Percentiles rank a stretch among this genome's conserved stretches.
Evolutionary conservation across 2,329 filamentous ascomycete species (phyloP).

Genomic region (Alternaria consortialis): DNA sequence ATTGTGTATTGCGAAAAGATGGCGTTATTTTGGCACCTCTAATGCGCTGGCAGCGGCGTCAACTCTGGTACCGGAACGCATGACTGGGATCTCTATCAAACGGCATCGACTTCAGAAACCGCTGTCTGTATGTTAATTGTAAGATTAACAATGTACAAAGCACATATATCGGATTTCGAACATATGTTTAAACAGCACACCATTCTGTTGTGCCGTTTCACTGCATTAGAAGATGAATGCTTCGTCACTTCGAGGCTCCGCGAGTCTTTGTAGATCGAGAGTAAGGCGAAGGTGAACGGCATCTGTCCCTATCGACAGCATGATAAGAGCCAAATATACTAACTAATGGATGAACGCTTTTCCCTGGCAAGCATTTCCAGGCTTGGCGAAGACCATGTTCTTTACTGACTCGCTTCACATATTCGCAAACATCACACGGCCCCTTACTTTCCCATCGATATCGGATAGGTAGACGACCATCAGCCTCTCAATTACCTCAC

Average conservation of each 20-base stretch:
- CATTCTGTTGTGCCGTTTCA: neutral
- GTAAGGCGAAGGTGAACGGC: neutral
- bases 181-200: too few species aligned
- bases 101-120: too few species aligned
- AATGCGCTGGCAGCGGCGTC: neutral
- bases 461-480: neutral
- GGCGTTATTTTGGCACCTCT: neutral
- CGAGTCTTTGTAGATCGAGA: neutral
- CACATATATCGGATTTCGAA: neutral
- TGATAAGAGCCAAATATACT: neutral
- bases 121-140: neutral
- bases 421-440: neutral
- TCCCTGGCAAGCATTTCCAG: neutral
- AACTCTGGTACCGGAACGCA: neutral
- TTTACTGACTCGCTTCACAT: neutral
- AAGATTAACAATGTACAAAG: neutral
- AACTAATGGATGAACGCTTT: neutral
- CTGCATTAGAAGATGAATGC: neutral
- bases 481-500: conserved; percentile 3
- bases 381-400: neutral
- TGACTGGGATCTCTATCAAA: neutral
- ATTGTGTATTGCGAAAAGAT: neutral
- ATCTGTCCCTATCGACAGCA: neutral
- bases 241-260: neutral
- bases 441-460: neutral